Evolutionary conservation across 2,329 filamentous ascomycete genomes (phyloP).

Genomic region (Ophiostoma ips): DNA sequence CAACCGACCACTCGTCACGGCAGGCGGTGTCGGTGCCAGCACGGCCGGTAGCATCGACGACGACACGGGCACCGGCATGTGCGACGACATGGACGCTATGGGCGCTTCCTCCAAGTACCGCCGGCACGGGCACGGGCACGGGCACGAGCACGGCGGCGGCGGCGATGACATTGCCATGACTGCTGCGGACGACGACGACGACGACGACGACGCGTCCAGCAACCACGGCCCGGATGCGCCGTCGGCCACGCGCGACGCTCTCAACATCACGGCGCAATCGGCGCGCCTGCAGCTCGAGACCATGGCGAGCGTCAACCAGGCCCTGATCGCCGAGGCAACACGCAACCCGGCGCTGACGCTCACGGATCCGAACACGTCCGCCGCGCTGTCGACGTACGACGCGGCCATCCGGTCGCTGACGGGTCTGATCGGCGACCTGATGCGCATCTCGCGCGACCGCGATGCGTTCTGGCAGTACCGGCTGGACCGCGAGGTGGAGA

Average conservation of each 20-base stretch:
- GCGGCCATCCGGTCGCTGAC: conserved; percentile 79
- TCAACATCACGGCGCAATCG: conserved; percentile 94
- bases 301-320: conserved; percentile 71
- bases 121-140: neutral
- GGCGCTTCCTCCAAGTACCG: neutral
- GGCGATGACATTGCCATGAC: conserved; percentile 10
- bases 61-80: conserved; percentile 20
- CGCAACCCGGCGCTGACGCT: conserved; percentile 58
- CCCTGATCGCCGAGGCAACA: conserved; percentile 56
- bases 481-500: conserved; percentile 77
- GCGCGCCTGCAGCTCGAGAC: conserved; percentile 86
- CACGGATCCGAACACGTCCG: conserved; percentile 60
- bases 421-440: conserved; percentile 67
- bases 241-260: conserved; percentile 74
- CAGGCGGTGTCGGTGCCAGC: conserved; percentile 25
- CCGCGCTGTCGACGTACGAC: conserved; percentile 76
- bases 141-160: too few species aligned
- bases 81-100: conserved; percentile 14
- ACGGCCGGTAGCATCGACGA: conserved; percentile 35
- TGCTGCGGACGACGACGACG: conserved; percentile 36
- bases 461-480: conserved; percentile 97
- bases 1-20: conserved; percentile 20
- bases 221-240: conserved; percentile 49
- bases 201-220: conserved; percentile 69
- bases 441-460: conserved; percentile 85